Conservation (phyloP, 441 rosid genomes). For the Dalechampia spathulata region DNA sequence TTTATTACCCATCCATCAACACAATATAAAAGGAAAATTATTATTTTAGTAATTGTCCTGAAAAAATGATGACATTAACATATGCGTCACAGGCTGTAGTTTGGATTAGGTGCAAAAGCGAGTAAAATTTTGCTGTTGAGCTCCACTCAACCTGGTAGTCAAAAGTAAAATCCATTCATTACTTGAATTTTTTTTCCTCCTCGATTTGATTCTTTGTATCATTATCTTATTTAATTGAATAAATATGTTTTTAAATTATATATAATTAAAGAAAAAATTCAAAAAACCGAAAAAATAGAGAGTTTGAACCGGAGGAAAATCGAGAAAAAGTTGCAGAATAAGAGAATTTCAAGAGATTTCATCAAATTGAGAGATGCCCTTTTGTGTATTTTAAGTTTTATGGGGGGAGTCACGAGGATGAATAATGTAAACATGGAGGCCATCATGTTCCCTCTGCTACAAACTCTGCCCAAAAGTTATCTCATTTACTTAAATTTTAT, state of each 20-base stretch:
- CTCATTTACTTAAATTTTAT: slow-evolving; percentile 8
- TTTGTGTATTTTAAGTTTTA: slow-evolving; percentile 17
- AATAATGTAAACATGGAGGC: slow-evolving; percentile 48
- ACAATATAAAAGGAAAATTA: too few species aligned
- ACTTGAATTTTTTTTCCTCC: too few species aligned
- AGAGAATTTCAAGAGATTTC: slow-evolving; percentile 31
- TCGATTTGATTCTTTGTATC: too few species aligned
- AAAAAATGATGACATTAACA: slow-evolving; percentile 52
- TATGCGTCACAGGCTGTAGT: slow-evolving; percentile 40
- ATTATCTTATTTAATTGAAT: too few species aligned
- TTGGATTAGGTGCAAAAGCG: too few species aligned
- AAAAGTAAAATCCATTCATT: too few species aligned
- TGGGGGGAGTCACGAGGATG: slow-evolving; percentile 43
- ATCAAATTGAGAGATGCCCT: slow-evolving; percentile 22
- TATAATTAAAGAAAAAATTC: slow-evolving; percentile 3
- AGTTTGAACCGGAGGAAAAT: too few species aligned
- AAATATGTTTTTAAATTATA: too few species aligned
- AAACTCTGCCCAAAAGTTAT: slow-evolving; percentile 39
- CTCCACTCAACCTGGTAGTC: too few species aligned
- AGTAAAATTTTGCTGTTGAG: too few species aligned
- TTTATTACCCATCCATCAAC: too few species aligned
- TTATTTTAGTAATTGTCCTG: too few species aligned
- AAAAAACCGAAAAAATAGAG: neutral
- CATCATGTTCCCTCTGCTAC: slow-evolving; percentile 72
- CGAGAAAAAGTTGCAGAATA: neutral